Evolutionary conservation across 1,139 yeast genomes (phyloP), one percentile per base, ranked within the genome.

Genomic region (Pichiaceae sp.): DNA sequence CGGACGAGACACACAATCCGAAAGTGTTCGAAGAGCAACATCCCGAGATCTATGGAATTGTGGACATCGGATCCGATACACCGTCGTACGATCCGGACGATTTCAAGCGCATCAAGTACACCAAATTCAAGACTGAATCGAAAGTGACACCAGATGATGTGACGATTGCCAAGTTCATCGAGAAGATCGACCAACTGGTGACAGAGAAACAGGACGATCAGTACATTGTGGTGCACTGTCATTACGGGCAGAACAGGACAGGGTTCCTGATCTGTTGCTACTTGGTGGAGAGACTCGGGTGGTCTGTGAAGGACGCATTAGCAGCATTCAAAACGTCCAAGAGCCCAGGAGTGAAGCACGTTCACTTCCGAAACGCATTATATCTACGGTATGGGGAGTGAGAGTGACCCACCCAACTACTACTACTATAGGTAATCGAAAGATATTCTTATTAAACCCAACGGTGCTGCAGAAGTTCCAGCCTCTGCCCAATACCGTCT

Each of bases 191-290:
- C 47, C 62, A 64, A 33, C 67, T 77, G 17, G 49, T 72, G n/a
- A 44, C 50, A 33, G 53, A 42, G 38, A 48, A 31, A 45, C 44
- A 36, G 3, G 41, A 32, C 2, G 44, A 40, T 15, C 74, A 74
- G 7, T 59, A 66, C 25, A 61, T 81, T 4, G 87, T 73, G 0
- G 81, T 82, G 4, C 93, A 82, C 56, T 82, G 93, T 53, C 93
- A 82, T 53, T 82, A 82, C 53, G 93, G 93, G 3, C 83, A 80
- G 56, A 82, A 82, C 54, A 62, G 93, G 38, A 82, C 93, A 0
- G 93, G 93, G 2, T 82, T 75, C 49, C 66, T 82, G 41, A 73
- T 82, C 19, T 78, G 85, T 49, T 75, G 84, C 49, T 82, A 78
- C 52, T 62, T 82, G 50, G 68, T 82, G 31, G 86, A 79, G 48